Evolutionary conservation across 345 rosid genomes (phyloP).

Genomic region (Eucalyptus marginata): DNA sequence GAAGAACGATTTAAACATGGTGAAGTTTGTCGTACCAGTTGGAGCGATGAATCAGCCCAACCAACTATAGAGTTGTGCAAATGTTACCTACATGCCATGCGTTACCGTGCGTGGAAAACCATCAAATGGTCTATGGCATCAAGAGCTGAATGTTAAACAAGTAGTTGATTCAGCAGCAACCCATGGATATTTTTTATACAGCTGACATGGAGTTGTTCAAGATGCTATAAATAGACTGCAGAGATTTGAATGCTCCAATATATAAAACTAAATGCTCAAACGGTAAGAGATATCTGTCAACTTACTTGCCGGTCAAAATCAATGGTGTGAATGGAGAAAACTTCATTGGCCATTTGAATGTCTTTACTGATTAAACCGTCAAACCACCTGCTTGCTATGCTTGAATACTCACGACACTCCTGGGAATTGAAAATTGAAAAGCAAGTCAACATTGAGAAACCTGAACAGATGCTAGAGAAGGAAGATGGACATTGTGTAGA

Average conservation of each 20-base stretch:
- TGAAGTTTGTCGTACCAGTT: too few relatives aligned
- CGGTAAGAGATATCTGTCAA: not conserved
- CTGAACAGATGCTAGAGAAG: not conserved
- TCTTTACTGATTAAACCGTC: conserved; percentile 54
- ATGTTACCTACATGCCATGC: not conserved
- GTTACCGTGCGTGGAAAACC: not conserved
- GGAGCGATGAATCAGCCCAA: fast-evolving
- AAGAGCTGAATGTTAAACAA: not conserved
- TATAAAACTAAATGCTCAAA: not conserved
- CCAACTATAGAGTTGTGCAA: not conserved
- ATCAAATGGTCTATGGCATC: not conserved
- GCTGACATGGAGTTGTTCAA: not conserved
- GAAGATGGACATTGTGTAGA: not conserved
- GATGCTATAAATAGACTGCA: not conserved
- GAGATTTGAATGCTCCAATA: not conserved
- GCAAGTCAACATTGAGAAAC: not conserved
- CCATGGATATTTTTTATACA: fast-evolving
- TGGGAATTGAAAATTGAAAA: conserved; percentile 3
- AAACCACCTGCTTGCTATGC: conserved; percentile 42
- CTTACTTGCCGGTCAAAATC: conserved; percentile 80
- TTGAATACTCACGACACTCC: conserved; percentile 15
- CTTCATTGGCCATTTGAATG: conserved; percentile 43
- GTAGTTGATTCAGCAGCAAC: not conserved
- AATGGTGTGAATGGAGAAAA: conserved; percentile 43
- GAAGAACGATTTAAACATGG: too few relatives aligned